A percentile compares a stretch with the other conserved stretches of the same genome.
Conservation (phyloP, 2,329 filamentous ascomycete genomes). For the Penicillium sp. region DNA sequence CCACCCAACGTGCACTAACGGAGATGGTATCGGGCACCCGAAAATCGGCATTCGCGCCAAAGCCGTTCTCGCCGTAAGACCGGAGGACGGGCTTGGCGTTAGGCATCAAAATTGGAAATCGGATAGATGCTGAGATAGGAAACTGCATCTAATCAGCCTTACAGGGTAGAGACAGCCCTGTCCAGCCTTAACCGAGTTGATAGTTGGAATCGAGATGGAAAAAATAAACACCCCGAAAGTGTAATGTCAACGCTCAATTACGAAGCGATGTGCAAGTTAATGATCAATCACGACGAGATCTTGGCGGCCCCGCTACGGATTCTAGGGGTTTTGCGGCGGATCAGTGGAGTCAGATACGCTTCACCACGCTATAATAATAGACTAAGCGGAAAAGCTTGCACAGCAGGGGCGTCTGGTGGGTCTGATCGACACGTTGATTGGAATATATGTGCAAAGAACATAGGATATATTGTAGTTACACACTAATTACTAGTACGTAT, state of each 20-base stretch:
- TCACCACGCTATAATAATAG: neutral
- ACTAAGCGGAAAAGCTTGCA: neutral
- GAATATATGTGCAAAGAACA: conserved; percentile 13
- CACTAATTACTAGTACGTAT: neutral
- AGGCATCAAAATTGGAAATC: conserved; percentile 3
- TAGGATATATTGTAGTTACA: neutral
- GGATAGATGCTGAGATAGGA: neutral
- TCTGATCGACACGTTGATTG: conserved; percentile 20
- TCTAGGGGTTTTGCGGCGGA: conserved; percentile 2
- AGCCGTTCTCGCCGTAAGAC: neutral
- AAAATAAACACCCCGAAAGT: conserved; percentile 1
- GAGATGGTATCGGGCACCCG: neutral
- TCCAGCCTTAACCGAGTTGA: conserved; percentile 1
- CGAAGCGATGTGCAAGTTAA: conserved; percentile 4
- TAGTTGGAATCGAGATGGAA: neutral
- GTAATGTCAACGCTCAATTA: neutral
- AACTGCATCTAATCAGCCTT: neutral
- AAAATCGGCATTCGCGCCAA: neutral
- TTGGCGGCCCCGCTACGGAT: conserved; percentile 5
- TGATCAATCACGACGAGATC: conserved; percentile 6
- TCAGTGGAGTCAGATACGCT: conserved; percentile 7
- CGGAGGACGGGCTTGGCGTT: neutral
- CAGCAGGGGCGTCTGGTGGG: conserved; percentile 7
- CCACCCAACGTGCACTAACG: neutral
- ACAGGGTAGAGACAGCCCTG: neutral